Conservation (phyloP, 176 grass and related monocot species). For the Oryza nivara region DNA sequence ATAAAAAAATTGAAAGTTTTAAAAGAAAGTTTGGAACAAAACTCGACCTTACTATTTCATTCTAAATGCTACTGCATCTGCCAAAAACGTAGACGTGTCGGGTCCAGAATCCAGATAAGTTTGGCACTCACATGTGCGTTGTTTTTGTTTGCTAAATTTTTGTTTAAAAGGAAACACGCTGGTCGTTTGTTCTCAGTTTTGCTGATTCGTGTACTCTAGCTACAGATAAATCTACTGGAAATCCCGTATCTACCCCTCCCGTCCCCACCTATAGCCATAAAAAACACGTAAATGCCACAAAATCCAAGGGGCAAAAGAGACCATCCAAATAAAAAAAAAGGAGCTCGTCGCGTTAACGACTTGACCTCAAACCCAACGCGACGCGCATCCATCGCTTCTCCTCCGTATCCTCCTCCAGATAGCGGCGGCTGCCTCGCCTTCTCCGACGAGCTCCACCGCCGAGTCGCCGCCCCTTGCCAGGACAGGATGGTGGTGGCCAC, state of each 20-base stretch:
- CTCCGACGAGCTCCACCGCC: background rate
- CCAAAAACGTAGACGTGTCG: background rate
- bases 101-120: background rate
- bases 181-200: background rate
- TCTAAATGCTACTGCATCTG: background rate
- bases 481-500: constrained; percentile 82
- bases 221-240: background rate
- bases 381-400: constrained; percentile 35
- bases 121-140: background rate
- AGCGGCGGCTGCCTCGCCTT: constrained; percentile 10
- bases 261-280: background rate
- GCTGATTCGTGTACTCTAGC: background rate
- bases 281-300: background rate
- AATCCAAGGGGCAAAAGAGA: background rate
- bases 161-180: background rate
- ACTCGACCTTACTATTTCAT: background rate
- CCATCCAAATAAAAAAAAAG: background rate
- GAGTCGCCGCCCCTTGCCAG: background rate
- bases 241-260: background rate
- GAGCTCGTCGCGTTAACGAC: background rate
- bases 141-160: background rate
- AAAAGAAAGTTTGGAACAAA: too few species aligned
- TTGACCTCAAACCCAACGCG: constrained; percentile 10
- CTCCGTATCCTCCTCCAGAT: background rate
- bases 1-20: too few species aligned